Evolutionary conservation across 2,329 filamentous ascomycete genomes (phyloP), one percentile per base, ranked within the genome.

Genomic region (Nemania sp.): DNA sequence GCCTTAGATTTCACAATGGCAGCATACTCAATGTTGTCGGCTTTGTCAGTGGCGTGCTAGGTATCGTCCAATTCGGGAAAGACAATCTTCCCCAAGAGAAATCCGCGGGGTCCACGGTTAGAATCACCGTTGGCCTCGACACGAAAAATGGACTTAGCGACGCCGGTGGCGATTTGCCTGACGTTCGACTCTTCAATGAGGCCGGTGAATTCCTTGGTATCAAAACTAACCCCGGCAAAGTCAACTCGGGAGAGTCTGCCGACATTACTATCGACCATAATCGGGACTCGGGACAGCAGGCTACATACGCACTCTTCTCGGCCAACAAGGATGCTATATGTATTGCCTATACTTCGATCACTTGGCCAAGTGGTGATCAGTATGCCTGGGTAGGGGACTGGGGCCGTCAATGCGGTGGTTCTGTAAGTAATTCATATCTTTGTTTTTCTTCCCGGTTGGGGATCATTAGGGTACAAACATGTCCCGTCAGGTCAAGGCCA

Each of bases 171-270:
- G 65, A 74, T n/a, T 56, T 76, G 5, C 75, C 75, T 5, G 75
- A 77, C 24, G 54, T 77, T 20, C 73, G 75, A 1, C 67, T 75
- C 7, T 77, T 70, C 68, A 73, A 77, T 35, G 73, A 77, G 55
- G 70, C 54, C 1, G 75, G 73, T 13, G 67, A 65, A 3, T 75
- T 73, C 51, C 57, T 77, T 27, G 75, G 75, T 15, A 70, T 67
- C n/a, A 54, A 13, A 1, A 45, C 24, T 18, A 72, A 73, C 61
- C 72, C 71, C 0, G 75, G 74, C 10, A 56, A 66, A 11, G 67
- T 74, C 43, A 24, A 56, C 3, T 49, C 69, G n/a, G 75, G 75
- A 10, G 67, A 66, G 11, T 73, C 67, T 60, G 43, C 20, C 2
- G 72, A 74, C 32, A 70, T 71, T 51, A 72, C 62, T 3, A 47